Conservation (phyloP, 2,329 filamentous ascomycete species). For the Lasiodiplodia sp. region DNA sequence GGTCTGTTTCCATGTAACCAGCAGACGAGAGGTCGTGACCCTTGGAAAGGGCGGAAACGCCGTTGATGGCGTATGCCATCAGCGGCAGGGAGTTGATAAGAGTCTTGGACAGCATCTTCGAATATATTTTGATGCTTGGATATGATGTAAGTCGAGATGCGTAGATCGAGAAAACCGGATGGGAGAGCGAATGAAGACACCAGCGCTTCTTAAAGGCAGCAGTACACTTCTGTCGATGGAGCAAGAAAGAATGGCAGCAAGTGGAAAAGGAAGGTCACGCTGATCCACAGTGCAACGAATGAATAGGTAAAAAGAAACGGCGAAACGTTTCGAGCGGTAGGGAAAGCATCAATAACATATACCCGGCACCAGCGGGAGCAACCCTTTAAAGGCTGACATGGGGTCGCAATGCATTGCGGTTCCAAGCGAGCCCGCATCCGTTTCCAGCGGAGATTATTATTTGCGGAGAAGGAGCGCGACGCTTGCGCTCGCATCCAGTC, state of each 20-base stretch:
- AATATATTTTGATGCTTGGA: not conserved
- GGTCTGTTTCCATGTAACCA: constrained; percentile 24
- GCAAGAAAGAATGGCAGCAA: not conserved
- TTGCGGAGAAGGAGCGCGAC: not conserved
- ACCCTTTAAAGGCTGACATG: not conserved
- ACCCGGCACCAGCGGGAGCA: not conserved
- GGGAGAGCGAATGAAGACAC: not conserved
- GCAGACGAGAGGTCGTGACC: constrained; percentile 29
- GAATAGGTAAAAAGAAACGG: not conserved
- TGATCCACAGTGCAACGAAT: not conserved
- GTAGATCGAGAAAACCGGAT: not conserved
- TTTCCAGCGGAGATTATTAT: constrained; percentile 12
- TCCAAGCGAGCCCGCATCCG: not conserved
- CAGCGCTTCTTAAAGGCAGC: not conserved
- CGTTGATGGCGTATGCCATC: constrained; percentile 16
- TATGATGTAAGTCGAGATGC: not conserved
- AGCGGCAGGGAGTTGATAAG: constrained; percentile 12
- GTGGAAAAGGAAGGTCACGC: not conserved
- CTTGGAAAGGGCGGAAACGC: constrained; percentile 18
- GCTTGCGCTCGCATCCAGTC: not conserved
- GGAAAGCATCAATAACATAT: not conserved
- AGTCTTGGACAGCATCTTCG: constrained; percentile 13
- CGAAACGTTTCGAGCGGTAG: not conserved
- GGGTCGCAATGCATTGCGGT: not conserved
- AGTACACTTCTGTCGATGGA: not conserved